Conservation (phyloP, 306 rosid genomes). For the Vigna trinervia region DNA sequence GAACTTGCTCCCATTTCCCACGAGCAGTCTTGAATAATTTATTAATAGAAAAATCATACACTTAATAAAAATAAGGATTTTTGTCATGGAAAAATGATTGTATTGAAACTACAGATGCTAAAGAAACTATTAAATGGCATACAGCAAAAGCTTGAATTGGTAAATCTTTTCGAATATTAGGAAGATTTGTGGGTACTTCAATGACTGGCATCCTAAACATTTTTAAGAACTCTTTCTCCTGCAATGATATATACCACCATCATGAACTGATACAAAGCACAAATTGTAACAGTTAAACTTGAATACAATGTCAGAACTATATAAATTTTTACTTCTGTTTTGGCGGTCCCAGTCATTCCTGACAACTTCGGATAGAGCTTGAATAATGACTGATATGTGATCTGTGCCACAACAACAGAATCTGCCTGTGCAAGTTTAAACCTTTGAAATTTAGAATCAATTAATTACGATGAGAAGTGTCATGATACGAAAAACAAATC, state of each 20-base stretch:
- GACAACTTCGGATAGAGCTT: conserved; percentile 97
- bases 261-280: conserved; percentile 38
- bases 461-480: conserved; percentile 26
- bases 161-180: conserved; percentile 89
- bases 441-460: conserved; percentile 50
- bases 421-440: conserved; percentile 72
- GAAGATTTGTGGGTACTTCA: conserved; percentile 95
- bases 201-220: conserved; percentile 94
- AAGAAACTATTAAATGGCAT: conserved; percentile 45
- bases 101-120: conserved; percentile 23
- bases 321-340: conserved; percentile 79
- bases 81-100: conserved; percentile 20
- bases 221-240: conserved; percentile 98
- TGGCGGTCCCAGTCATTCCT: conserved; percentile 99
- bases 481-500: conserved; percentile 38
- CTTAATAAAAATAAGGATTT: conserved; percentile 12
- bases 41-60: conserved; percentile 40
- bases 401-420: conserved; percentile 97
- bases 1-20: conserved; percentile 96
- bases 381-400: conserved; percentile 96
- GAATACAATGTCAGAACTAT: conserved; percentile 44
- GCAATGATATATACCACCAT: conserved; percentile 48
- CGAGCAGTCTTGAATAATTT: conserved; percentile 74
- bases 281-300: conserved; percentile 37
- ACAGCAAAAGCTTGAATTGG: conserved; percentile 99